Base-by-base conservation (phyloP, 1,139 yeast genomes). In the Geotrichum reessii region DNA sequence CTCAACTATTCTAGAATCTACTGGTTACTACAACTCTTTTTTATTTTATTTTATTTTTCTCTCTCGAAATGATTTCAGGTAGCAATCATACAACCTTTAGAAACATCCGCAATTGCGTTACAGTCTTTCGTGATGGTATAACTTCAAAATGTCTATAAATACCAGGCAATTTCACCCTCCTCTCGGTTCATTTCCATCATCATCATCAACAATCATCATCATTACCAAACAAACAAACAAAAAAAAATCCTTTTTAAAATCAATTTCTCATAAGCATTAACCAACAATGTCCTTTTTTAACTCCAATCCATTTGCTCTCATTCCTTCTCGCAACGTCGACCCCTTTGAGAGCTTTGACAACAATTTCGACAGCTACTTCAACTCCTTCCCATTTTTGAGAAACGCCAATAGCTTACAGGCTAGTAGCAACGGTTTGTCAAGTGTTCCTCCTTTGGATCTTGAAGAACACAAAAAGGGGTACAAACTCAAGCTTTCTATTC, bases 401-500 rank as follows among this genome's bases (percentile, higher is more conserved):
- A 17, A 7, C 4, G 22, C 31, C 11, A 6, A 7, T 14, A 14
- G 24, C 22, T 3, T 19, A 12, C 33, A 25, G 19, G 2, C 6
- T 14, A 7, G 1, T 17, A 48, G 8, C 33, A 37, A 37, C 6
- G 42, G 19, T 6, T n/a, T 37, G 14, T 12, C 42, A 37, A 37
- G 42, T 2, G 46, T 37, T 0, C 56, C 56, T 22, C 56, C 56
- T 53, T 19, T 53, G 14, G 52, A 53, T 24, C 27, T 53, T 3
- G 17, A 22, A n/a, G 56, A 53, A 37, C 17, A 11, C 17, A 28
- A 28, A 12, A 40, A 47, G 19, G 47, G 49, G 40, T 53, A 53
- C 47, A 27, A 47, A 17, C 42, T 53, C 37, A 48, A 47, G 37
- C 44, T 53, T 14, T 78, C 84, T 5, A 69, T 82, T n/a, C 82